These are phyloP conservation scores for Dichotomocladium elegans DNA, from an alignment of 371 early-diverging fungal genomes.

Conservation along the genomic window DNA sequence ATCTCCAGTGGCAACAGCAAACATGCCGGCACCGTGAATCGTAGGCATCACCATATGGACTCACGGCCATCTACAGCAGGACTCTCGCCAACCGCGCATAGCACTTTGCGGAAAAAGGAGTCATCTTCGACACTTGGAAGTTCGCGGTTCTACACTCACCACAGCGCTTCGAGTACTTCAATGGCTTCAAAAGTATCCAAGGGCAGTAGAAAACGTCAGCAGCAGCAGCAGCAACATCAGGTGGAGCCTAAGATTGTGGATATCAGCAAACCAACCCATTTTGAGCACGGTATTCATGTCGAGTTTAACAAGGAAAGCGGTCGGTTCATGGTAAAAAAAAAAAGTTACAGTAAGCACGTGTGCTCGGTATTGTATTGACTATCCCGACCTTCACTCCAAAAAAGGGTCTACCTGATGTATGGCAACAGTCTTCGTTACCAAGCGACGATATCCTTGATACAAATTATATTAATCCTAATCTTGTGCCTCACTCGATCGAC, in stretches of 20 bases:
- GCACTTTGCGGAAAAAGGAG: constrained; percentile 6
- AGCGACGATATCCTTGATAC: constrained; percentile 63
- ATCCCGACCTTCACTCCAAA: neutral
- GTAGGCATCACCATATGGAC: constrained; percentile 6
- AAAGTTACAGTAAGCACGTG: neutral
- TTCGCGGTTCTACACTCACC: constrained; percentile 27
- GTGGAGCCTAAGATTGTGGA: constrained; percentile 42
- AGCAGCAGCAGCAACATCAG: constrained; percentile 12
- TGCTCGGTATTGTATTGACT: no score
- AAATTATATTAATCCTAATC: constrained; percentile 57
- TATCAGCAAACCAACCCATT: constrained; percentile 60
- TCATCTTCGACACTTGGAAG: constrained; percentile 41
- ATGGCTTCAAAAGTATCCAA: constrained; percentile 36
- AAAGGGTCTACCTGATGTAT: constrained; percentile 63
- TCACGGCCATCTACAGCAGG: constrained; percentile 29
- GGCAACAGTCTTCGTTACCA: constrained; percentile 53
- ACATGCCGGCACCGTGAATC: neutral
- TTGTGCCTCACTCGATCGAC: constrained; percentile 43
- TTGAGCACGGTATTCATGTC: constrained; percentile 67
- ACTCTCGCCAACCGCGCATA: constrained; percentile 8
- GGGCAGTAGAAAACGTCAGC: neutral
- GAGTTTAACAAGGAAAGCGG: constrained; percentile 57
- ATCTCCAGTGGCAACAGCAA: neutral
- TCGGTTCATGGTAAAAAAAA: constrained; percentile 51
- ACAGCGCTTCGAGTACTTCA: constrained; percentile 32